Base-by-base conservation (phyloP, 2,329 filamentous ascomycete genomes). In the Epichloe baconii region DNA sequence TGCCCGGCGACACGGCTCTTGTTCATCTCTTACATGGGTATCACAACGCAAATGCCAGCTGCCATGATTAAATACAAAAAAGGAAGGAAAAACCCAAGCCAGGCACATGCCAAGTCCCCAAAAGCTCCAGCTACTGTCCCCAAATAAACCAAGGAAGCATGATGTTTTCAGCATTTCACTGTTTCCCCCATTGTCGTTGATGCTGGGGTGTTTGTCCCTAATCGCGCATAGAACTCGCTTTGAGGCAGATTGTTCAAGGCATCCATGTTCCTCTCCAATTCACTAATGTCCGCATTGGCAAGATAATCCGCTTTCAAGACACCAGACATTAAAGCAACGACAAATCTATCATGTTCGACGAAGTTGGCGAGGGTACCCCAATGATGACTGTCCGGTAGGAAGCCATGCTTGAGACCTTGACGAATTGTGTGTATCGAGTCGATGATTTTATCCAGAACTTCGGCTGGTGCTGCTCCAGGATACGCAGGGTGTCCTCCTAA, bases 301-400 rank as follows among this genome's bases (percentile, higher is more conserved):
- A 70, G 54, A 46, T 58, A 66, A 0, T 54, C 40, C 0, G 64
- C 53, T 3, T 57, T 55, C 2, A 67, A 52, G 3, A 55, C 50
- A 0, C 64, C 63, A 1, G 57, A 56, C 8, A 64, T 52, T 2
- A 66, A 52, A 1, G 63, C 64, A 4, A 61, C 54, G 17, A 63
- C 60, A 53, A 72, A 66, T 15, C 62, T 61, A 4, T 62, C 52
- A 10, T 63, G 52, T 1, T 46, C 50, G 4, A 64, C 53, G 8
- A 68, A 48, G 12, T 56, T 55, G 17, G 55, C 46, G 0, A 71
- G 59, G 10, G 58, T 52, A n/a, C 59, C 62, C 68, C 68, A 71
- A 26, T 64, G 68, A 7, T 56, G 52, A n/a, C 59, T 57, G 49
- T 71, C 65, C 2, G 57, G 60, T 4, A 68, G 50, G 48, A 66